A percentile compares a stretch with the other conserved stretches of the same genome.
Evolutionary conservation across 2,329 filamentous ascomycete genomes (phyloP).

Genomic region (Aspergillus ochraceoroseus): DNA sequence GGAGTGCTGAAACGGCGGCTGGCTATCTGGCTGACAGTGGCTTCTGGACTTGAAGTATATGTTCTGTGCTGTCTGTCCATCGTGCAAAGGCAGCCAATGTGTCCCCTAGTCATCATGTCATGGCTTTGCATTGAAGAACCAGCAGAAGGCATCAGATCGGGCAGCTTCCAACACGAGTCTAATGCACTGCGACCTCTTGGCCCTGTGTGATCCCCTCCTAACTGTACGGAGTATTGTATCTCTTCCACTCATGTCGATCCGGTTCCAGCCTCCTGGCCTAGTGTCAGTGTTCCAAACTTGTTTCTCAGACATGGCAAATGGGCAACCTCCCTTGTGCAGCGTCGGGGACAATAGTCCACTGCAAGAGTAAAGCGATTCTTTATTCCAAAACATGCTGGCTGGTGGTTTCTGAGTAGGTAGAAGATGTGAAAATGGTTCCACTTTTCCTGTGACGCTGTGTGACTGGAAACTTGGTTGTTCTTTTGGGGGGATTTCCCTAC

Average conservation of each 20-base stretch:
- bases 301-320: constrained; percentile 10
- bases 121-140: too few relatives aligned
- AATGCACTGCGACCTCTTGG: constrained; percentile 1
- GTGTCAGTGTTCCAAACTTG: constrained; percentile 2
- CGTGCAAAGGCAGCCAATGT: not conserved
- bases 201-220: not conserved
- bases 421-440: too few relatives aligned
- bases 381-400: too few relatives aligned
- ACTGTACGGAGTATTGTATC: not conserved
- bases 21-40: too few relatives aligned
- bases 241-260: constrained; percentile 1
- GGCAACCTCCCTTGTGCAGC: constrained; percentile 5
- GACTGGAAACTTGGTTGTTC: constrained; percentile 8
- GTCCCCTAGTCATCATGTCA: not conserved
- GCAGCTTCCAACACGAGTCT: not conserved
- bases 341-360: constrained; percentile 6
- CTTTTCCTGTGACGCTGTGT: constrained; percentile 16
- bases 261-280: not conserved
- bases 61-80: too few relatives aligned
- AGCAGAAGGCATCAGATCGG: not conserved
- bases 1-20: not conserved
- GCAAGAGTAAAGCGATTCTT: constrained; percentile 6
- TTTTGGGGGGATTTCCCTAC: too few relatives aligned
- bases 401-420: too few relatives aligned
- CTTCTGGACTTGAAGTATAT: too few relatives aligned